phyloP scores from a whole-genome alignment of 2,329 filamentous ascomycete species.

The Mollisia scopiformis region DNA sequence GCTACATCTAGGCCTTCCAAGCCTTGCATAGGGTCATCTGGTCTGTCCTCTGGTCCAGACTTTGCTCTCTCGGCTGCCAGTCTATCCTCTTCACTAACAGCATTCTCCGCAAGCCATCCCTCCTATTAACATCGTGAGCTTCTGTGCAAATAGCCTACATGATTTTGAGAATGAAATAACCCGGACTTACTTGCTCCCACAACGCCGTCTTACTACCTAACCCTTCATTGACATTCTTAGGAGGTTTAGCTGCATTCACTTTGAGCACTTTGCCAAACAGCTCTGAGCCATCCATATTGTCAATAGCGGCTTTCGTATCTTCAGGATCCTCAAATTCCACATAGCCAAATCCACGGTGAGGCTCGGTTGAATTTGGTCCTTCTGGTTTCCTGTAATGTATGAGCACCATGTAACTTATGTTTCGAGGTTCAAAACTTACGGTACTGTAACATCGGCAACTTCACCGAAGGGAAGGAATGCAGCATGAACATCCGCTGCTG shows the following conservation, averaged over 20 bases:
- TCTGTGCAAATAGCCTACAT: constrained; percentile 25
- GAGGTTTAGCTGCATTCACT: constrained; percentile 87
- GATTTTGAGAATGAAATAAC: constrained; percentile 11
- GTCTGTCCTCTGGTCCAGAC: constrained; percentile 53
- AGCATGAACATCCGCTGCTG: constrained; percentile 75
- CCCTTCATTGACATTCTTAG: constrained; percentile 86
- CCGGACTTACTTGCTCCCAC: constrained; percentile 86
- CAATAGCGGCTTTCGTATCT: constrained; percentile 92
- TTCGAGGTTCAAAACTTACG: constrained; percentile 41
- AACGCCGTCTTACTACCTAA: constrained; percentile 91
- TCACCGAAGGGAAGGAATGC: constrained; percentile 98
- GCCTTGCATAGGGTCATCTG: constrained; percentile 92
- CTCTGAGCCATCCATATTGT: constrained; percentile 98
- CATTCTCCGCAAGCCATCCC: constrained; percentile 88
- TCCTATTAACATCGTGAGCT: too few relatives aligned
- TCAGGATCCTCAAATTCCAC: constrained; percentile 87
- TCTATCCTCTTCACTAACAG: constrained; percentile 79
- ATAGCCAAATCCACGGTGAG: constrained; percentile 93
- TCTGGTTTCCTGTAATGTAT: constrained; percentile 67
- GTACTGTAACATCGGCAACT: constrained; percentile 87
- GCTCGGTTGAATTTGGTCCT: constrained; percentile 73
- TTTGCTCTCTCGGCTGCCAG: constrained; percentile 59
- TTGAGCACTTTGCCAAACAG: constrained; percentile 91
- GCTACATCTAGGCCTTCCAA: constrained; percentile 92
- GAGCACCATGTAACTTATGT: constrained; percentile 1